Evolutionary conservation across 352 stramenopile species (phyloP).

Genomic region (Pythium phragmiticola): DNA sequence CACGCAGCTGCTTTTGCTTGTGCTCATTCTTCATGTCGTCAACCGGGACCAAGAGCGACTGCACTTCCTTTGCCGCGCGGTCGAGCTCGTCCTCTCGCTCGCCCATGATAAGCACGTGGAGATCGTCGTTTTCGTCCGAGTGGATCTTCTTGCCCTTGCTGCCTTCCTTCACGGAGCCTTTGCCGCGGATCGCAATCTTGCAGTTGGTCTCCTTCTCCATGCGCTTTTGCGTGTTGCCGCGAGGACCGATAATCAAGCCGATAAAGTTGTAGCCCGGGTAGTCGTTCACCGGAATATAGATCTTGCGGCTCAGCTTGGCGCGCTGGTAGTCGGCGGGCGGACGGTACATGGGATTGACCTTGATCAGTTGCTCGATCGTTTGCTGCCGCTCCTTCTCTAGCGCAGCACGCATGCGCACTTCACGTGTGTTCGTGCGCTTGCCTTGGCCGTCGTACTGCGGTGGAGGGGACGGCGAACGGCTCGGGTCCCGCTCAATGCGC

Average conservation of each 20-base stretch:
- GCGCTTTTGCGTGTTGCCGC: constrained; percentile 98
- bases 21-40: constrained; percentile 94
- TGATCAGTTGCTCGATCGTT: constrained; percentile 95
- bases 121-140: constrained; percentile 95
- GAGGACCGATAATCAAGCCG: constrained; percentile 98
- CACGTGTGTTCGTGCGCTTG: constrained; percentile 96
- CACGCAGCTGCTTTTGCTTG: constrained; percentile 98
- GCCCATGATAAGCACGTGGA: constrained; percentile 94
- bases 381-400: constrained; percentile 90
- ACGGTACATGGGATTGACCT: constrained; percentile 92
- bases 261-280: constrained; percentile 99
- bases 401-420: constrained; percentile 91
- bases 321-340: constrained; percentile 87
- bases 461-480: constrained; percentile 89
- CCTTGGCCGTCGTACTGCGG: constrained; percentile 96
- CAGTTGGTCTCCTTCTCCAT: constrained; percentile 98
- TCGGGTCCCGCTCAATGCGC: constrained; percentile 83
- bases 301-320: constrained; percentile 93
- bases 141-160: constrained; percentile 92
- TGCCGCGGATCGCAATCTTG: constrained; percentile 98
- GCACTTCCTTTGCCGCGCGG: constrained; percentile 85
- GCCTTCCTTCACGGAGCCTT: constrained; percentile 97
- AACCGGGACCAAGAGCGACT: constrained; percentile 89
- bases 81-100: constrained; percentile 88
- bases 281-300: constrained; percentile 97